These are phyloP conservation scores for Termitomyces sp. DNA, from an alignment of 768 basidiomycete genomes.

Conservation along the genomic window DNA sequence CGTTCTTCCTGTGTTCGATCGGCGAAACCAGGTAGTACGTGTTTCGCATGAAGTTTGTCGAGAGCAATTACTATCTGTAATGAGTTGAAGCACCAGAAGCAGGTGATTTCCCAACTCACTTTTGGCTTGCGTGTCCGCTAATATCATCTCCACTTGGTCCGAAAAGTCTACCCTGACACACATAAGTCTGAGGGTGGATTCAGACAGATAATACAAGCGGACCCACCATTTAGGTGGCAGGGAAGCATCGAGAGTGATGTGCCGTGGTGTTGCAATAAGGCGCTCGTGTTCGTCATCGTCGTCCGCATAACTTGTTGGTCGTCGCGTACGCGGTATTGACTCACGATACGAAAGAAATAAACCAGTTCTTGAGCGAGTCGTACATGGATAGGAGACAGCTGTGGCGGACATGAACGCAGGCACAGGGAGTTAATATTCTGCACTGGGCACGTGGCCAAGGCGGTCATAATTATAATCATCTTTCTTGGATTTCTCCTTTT, in stretches of 20 bases:
- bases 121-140: constrained; percentile 65
- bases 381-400: constrained; percentile 22
- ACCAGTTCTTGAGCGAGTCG: constrained; percentile 83
- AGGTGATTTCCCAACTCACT: constrained; percentile 44
- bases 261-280: constrained; percentile 46
- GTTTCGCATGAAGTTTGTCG: constrained; percentile 95
- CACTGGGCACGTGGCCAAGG: constrained; percentile 14
- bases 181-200: constrained; percentile 16
- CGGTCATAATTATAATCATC: too few relatives aligned
- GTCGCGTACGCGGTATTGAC: constrained; percentile 45
- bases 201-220: constrained; percentile 15
- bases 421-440: neutral
- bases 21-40: constrained; percentile 92
- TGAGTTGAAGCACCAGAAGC: constrained; percentile 13
- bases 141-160: constrained; percentile 81
- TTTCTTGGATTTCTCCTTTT: too few relatives aligned
- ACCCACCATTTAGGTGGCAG: constrained; percentile 85
- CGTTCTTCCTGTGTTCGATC: constrained; percentile 92
- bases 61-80: constrained; percentile 64
- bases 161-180: constrained; percentile 81
- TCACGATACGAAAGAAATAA: constrained; percentile 94
- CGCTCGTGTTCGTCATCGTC: constrained; percentile 60
- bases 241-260: constrained; percentile 49
- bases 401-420: constrained; percentile 9
- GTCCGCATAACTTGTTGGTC: constrained; percentile 39